Evolutionary conservation across 345 rosid genomes (phyloP), one percentile per base, ranked within the genome.

Genomic region (Salix arbutifolia): DNA sequence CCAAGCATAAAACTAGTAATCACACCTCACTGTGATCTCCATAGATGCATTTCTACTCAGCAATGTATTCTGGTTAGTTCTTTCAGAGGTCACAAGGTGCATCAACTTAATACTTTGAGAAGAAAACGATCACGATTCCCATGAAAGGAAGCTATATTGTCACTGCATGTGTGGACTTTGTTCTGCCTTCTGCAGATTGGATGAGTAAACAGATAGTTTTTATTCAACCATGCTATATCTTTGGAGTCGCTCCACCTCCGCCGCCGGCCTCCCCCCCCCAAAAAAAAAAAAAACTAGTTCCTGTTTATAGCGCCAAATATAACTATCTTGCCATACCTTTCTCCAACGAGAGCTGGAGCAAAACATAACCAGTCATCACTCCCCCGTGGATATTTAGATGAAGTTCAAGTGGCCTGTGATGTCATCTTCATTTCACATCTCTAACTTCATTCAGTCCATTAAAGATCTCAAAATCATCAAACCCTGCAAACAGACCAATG

Each of bases 381-480:
- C 64, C 23, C 23, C 28, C 64, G 4, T 23, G 52, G 17, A 16
- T 46, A 46, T 13, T 46, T 46, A 16, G 19, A 46, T 14, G 52
- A 46, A 46, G 48, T 25, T 17, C 33, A 17, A 64, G 30, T 26
- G 44, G 37, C 25, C 25, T 75, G 30, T 42, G 2, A 28, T 21
- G 13, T 69, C 21, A 76, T 70, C 46, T 40, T 38, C 66, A 19
- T 26, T 46, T 50, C 26, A 12, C 79, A 30, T 46, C 52, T 65
- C 65, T 48, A 40, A 46, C 71, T 71, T 70, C 74, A 37, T 74
- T 77, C 81, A 74, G 38, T 31, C 78, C 76, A 53, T 77, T 80
- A 81, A 92, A 91, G 80, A 96, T 90, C 87, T 96, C 96, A 67
- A 62, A 75, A 77, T 93, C 99, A 80, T 87, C 86, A 33, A 96